Evolutionary conservation across 2,329 filamentous ascomycete species (phyloP), one percentile per base, ranked within the genome.

Genomic region (Ophiosphaerella herpotricha): DNA sequence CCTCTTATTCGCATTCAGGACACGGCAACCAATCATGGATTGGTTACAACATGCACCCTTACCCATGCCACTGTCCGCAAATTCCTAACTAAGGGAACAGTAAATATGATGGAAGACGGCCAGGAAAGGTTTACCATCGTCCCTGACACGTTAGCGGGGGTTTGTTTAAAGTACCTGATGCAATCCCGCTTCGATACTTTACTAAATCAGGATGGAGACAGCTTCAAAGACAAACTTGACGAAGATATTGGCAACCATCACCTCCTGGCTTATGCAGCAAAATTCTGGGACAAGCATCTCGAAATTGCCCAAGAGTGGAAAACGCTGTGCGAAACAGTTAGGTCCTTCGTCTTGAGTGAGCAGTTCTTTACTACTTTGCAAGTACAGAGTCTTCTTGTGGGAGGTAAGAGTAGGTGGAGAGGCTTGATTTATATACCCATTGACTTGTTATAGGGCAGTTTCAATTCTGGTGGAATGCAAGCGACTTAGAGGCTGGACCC

Each of bases 311-410:
- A 23, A 13, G 16, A 43, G 13, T 43, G 41, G 41, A 7, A 43
- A 18, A 24, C 7, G 12, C 24, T 43, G 18, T 43, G 32, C n/a
- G 18, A 24, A 12, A 31, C 13, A 5, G 41, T 43, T n/a, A 36
- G 18, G 21, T 21, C 24, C 13, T 43, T 43, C 21, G 21, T 43
- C 23, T n/a, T 14, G 31, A 43, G 41, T 12, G 18, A 12, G 13
- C 31, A 43, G 21, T 43, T 35, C 32, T 43, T 43, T 33, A 43
- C 41, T 24, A 35, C 31, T 33, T 33, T 43, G 7, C 41, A 43
- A 13, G 41, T 43, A 31, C 41, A 43, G 13, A 43, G 41, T 43
- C 41, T 43, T 34, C 31, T 43, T 24, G 41, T 43, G 23, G 41
- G 41, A 43, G 41, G 41, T 43, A 12, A 24, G 18, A 21, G 16